Base-by-base conservation (phyloP, 2,329 filamentous ascomycete genomes). In the Penicillium sp. region DNA sequence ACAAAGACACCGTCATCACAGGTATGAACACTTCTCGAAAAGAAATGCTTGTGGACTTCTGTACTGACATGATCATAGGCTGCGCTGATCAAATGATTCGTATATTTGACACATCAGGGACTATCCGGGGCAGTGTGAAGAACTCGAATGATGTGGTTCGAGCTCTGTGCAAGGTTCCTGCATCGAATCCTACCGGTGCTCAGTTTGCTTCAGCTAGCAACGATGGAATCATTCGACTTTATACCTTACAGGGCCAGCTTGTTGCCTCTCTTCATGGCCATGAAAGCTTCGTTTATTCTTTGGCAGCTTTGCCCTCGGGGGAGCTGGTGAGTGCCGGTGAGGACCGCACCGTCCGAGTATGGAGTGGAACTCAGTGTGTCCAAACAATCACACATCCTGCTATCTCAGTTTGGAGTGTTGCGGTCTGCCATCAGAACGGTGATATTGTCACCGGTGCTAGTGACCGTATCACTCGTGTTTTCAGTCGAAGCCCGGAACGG, bases 381-480 rank as follows among this genome's bases (percentile, higher is more conserved):
- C 92, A 98, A 64, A 95, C 90, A 26, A 96, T 98, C 48, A 95
- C 90, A 1, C 88, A 95, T 56, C 92, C 92, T 8, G 92, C 92
- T 7, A 93, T 96, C 38, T 96, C 90, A 0, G 89, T 98, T 4
- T 98, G 92, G 92, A 75, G 79, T 10, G 87, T 98, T 12, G 85
- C 88, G n/a, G 84, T 78, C 8, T 92, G 85, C 56, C 59, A 74
- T 0, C 79, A 86, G 45, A 93, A 78, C 32, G 90, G 92, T 14
- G 93, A 98, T 55, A 90, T 98, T 44, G 86, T 87, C n/a, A 85
- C 85, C 2, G 92, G 90, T 20, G 82, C 90, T 17, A 98, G 90
- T 61, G 92, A 98, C 58, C 81, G 85, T 39, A 70, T 90, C 30
- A 81, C 88, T 6, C 81, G 92, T 29, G 72, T 96, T 40, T 98